These are phyloP conservation scores for Chaetomium fimeti DNA, from an alignment of 495 filamentous ascomycete species.

Conservation along the genomic window DNA sequence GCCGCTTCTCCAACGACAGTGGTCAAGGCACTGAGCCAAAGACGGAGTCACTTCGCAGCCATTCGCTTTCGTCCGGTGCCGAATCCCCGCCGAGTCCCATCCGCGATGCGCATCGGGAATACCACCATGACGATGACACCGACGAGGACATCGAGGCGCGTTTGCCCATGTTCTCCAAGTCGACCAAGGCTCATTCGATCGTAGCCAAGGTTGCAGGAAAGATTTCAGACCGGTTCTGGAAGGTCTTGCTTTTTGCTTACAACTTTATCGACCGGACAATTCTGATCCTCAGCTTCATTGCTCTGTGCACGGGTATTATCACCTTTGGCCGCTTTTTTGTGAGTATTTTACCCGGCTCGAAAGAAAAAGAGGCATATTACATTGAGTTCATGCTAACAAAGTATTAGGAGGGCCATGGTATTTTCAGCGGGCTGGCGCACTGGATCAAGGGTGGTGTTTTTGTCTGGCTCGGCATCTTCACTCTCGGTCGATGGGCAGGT, in stretches of 20 bases:
- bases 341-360: constrained; percentile 38
- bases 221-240: constrained; percentile 47
- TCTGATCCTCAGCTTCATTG: constrained; percentile 52
- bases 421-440: constrained; percentile 82
- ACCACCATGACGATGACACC: constrained; percentile 44
- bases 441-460: constrained; percentile 98
- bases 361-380: constrained; percentile 32
- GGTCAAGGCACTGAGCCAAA: constrained; percentile 81
- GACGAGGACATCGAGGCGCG: constrained; percentile 34
- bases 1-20: constrained; percentile 78
- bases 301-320: constrained; percentile 62
- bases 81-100: constrained; percentile 54
- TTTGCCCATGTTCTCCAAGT: constrained; percentile 24
- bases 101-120: constrained; percentile 51
- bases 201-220: constrained; percentile 36
- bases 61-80: constrained; percentile 60
- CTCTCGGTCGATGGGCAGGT: constrained; percentile 85
- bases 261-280: constrained; percentile 49
- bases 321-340: constrained; percentile 57
- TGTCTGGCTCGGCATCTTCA: constrained; percentile 88
- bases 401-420: constrained; percentile 27
- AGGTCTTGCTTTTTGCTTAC: constrained; percentile 42
- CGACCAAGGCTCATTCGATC: constrained; percentile 29
- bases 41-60: constrained; percentile 62
- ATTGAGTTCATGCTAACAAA: constrained; percentile 29